Conservation (phyloP, 805 yeast genomes). For the Candida ortonii region DNA sequence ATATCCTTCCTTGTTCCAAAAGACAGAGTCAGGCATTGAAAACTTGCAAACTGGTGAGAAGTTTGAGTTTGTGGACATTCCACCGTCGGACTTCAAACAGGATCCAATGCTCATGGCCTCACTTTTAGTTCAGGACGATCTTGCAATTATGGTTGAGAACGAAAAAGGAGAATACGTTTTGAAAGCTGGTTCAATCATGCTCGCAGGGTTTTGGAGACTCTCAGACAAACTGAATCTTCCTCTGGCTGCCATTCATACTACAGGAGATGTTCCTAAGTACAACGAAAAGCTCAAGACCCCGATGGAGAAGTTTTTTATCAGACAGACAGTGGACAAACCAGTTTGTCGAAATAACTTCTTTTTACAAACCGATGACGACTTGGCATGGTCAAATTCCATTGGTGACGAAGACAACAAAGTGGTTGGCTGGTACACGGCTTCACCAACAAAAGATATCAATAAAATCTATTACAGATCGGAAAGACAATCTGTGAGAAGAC, state of each 20-base stretch:
- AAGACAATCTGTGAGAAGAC: slow-evolving; percentile 59
- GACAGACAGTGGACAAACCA: slow-evolving; percentile 57
- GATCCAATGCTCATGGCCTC: slow-evolving; percentile 63
- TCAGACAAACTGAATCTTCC: slow-evolving; percentile 57
- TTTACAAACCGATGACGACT: slow-evolving; percentile 57
- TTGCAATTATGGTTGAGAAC: slow-evolving; percentile 63
- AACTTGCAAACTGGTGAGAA: slow-evolving; percentile 54
- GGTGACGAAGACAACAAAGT: slow-evolving; percentile 51
- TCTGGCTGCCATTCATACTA: slow-evolving; percentile 55
- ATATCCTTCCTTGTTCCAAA: slow-evolving; percentile 52
- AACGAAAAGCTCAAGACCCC: slow-evolving; percentile 55
- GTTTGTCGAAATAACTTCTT: slow-evolving; percentile 68
- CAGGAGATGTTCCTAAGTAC: slow-evolving; percentile 68
- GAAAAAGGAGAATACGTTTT: slow-evolving; percentile 55
- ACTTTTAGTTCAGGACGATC: slow-evolving; percentile 59
- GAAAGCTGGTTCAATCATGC: slow-evolving; percentile 58
- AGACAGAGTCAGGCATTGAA: slow-evolving; percentile 45
- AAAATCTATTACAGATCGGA: slow-evolving; percentile 59
- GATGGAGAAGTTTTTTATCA: slow-evolving; percentile 63
- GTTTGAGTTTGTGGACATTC: slow-evolving; percentile 34
- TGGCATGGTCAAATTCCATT: slow-evolving; percentile 64
- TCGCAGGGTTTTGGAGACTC: slow-evolving; percentile 71
- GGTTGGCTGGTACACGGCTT: slow-evolving; percentile 67
- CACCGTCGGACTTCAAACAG: slow-evolving; percentile 34
- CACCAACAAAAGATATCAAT: slow-evolving; percentile 42